phyloP scores from a whole-genome alignment of 2,329 filamentous ascomycete genomes.

The Penicillium sp. region DNA sequence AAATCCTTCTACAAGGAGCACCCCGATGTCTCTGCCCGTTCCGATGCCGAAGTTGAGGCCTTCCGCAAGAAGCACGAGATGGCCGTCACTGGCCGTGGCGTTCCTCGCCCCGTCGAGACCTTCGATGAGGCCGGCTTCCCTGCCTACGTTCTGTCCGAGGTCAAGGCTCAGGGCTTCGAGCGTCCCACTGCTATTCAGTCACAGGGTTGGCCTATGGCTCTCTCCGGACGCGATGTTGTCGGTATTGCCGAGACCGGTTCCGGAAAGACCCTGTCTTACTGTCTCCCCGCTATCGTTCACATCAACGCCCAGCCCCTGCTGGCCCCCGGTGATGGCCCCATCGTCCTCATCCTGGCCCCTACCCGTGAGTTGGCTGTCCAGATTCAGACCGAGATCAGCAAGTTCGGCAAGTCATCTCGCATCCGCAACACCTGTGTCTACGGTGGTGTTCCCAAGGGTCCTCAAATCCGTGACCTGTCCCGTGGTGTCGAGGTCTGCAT shows the following conservation, averaged over 20 bases:
- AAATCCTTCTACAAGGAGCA: constrained; percentile 99
- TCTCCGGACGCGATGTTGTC: constrained; percentile 95
- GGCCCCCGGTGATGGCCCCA: constrained; percentile 91
- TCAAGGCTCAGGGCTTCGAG: constrained; percentile 96
- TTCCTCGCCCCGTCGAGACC: constrained; percentile 92
- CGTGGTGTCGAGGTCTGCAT: constrained; percentile 98
- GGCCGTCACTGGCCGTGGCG: constrained; percentile 73
- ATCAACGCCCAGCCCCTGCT: constrained; percentile 98
- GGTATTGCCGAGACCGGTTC: constrained; percentile 99
- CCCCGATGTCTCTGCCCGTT: constrained; percentile 72
- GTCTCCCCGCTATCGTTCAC: constrained; percentile 95
- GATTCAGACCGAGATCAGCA: constrained; percentile 98
- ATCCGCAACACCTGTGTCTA: constrained; percentile 99
- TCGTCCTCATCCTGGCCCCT: constrained; percentile 92
- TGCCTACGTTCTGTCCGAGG: constrained; percentile 94
- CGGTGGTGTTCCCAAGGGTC: constrained; percentile 96
- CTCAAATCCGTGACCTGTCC: constrained; percentile 91
- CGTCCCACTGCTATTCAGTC: constrained; percentile 95
- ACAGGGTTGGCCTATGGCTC: constrained; percentile 98
- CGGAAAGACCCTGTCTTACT: constrained; percentile 98
- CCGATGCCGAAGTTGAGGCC: constrained; percentile 76
- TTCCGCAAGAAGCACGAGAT: constrained; percentile 88
- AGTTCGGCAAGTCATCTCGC: constrained; percentile 96
- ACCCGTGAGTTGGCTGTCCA: constrained; percentile 98
- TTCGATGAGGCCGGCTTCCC: constrained; percentile 99